Conservation (phyloP, 2,329 filamentous ascomycete genomes). For the Paraphaeosphaeria minitans region DNA sequence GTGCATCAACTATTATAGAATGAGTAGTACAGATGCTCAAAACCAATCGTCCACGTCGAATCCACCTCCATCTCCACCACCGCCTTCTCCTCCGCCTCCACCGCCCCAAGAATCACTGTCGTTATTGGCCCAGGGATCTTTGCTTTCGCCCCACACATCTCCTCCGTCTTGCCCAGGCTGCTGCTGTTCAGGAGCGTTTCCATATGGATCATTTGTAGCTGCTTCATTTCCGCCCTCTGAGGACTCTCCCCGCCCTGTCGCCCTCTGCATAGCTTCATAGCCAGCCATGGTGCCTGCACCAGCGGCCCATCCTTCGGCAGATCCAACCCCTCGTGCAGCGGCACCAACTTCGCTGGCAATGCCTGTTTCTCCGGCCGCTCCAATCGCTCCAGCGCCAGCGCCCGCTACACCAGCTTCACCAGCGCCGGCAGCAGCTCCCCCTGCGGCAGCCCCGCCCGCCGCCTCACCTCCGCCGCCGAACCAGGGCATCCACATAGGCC, state of each 20-base stretch:
- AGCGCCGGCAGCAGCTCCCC: slow-evolving; percentile 39
- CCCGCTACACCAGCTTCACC: slow-evolving; percentile 45
- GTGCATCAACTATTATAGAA: neutral
- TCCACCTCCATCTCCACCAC: slow-evolving; percentile 19
- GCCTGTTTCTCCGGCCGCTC: slow-evolving; percentile 50
- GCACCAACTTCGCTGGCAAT: slow-evolving; percentile 56
- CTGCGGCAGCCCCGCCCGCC: slow-evolving; percentile 48
- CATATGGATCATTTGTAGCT: slow-evolving; percentile 26
- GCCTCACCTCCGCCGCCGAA: slow-evolving; percentile 45
- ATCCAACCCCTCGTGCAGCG: slow-evolving; percentile 46
- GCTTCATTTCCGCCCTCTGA: slow-evolving; percentile 9
- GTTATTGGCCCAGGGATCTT: slow-evolving; percentile 35
- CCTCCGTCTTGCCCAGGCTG: slow-evolving; percentile 23
- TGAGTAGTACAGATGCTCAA: slow-evolving; percentile 7
- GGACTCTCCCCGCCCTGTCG: slow-evolving; percentile 40
- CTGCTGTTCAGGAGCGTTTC: slow-evolving; percentile 24
- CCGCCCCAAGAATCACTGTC: slow-evolving; percentile 37
- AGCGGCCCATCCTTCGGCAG: slow-evolving; percentile 52
- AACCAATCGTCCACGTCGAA: slow-evolving; percentile 36
- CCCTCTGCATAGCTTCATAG: slow-evolving; percentile 66
- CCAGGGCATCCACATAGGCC: slow-evolving; percentile 58
- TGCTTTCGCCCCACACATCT: slow-evolving; percentile 35
- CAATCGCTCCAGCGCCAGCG: slow-evolving; percentile 41
- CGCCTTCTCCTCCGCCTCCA: slow-evolving; percentile 13
- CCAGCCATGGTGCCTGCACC: slow-evolving; percentile 66